Base-by-base conservation (phyloP, 805 yeast genomes). In the Helenozyma baotianmanensis region DNA sequence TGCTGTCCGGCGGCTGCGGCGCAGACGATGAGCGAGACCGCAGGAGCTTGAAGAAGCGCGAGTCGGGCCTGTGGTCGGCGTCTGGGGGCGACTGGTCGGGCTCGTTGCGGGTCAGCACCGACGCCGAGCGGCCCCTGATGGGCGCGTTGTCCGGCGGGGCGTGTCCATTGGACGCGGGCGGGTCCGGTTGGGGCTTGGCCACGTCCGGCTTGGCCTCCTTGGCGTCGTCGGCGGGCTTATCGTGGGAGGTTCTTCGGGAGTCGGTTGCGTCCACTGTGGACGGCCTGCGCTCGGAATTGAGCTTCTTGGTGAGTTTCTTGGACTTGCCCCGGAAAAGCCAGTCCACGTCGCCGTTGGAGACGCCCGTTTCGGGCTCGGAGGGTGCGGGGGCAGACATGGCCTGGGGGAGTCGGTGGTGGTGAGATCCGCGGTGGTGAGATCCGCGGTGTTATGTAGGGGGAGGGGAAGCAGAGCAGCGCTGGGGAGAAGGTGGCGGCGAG, bases 271-370 rank as follows among this genome's bases (percentile, higher is more conserved):
- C 13, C 6, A 2, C 25, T 4, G 28, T 30, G 16, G 46, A 37
- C 9, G 45, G 38, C 21, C 29, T 34, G 16, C 32, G 23, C 15
- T 44, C 48, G 7, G 43, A 33, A 21, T 51, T 58, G 58, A 58
- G 52, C 43, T 65, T 70, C 43, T 71, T 72, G 25, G 72, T 60
- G 30, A 71, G 50, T 42, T 73, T 77, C 58, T 74, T 76, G 25
- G 80, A 78, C 51, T 80, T 80, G n/a, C 89, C 89, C 47, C 87
- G 67, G 51, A 83, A 83, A 17, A 84, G 63, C 95, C 95, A 84
- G 50, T 83, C 94, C 9, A 84, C 88, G 45, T 83, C 90, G 27
- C 84, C 81, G 47, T 80, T 78, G 32, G 81, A 63, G 2, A 78
- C 84, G 4, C 84, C 83, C 7, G 71, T 56, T 15, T 61, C 67